Evolutionary conservation across 2,329 filamentous ascomycete species (phyloP).

Genomic region (Epichloe coenophiala): DNA sequence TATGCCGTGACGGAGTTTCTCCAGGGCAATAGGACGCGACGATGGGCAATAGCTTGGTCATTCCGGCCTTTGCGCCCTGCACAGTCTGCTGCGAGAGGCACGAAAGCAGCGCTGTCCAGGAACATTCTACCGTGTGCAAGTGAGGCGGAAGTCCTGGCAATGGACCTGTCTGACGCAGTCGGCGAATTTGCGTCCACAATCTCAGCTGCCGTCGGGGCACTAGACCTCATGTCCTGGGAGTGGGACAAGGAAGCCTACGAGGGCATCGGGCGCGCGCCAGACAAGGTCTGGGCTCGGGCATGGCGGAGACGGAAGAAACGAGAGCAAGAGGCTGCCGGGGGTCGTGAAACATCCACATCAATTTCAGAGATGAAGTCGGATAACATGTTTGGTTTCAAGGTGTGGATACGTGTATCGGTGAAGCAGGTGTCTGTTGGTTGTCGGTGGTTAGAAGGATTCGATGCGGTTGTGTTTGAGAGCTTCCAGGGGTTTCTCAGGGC

Average conservation of each 20-base stretch:
- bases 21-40: constrained; percentile 62
- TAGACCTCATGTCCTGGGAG: constrained; percentile 49
- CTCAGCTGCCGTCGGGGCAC: constrained; percentile 32
- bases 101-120: constrained; percentile 25
- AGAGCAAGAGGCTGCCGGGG: constrained; percentile 32
- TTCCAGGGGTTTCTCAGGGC: constrained; percentile 66
- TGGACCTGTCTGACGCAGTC: constrained; percentile 30
- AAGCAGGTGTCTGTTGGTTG: constrained; percentile 34
- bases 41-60: constrained; percentile 87
- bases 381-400: constrained; percentile 40
- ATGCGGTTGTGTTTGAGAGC: constrained; percentile 68
- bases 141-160: constrained; percentile 28
- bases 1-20: constrained; percentile 72
- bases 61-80: constrained; percentile 54
- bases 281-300: constrained; percentile 66
- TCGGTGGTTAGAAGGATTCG: constrained; percentile 57
- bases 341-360: neutral
- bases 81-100: constrained; percentile 29
- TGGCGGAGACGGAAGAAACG: constrained; percentile 48
- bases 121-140: constrained; percentile 28
- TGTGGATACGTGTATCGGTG: constrained; percentile 31
- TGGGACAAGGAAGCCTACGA: constrained; percentile 41
- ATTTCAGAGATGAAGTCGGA: constrained; percentile 18
- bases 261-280: constrained; percentile 50
- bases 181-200: constrained; percentile 21